phyloP scores from a whole-genome alignment of 495 filamentous ascomycete species.

The Penicillium macrosclerotiorum region DNA sequence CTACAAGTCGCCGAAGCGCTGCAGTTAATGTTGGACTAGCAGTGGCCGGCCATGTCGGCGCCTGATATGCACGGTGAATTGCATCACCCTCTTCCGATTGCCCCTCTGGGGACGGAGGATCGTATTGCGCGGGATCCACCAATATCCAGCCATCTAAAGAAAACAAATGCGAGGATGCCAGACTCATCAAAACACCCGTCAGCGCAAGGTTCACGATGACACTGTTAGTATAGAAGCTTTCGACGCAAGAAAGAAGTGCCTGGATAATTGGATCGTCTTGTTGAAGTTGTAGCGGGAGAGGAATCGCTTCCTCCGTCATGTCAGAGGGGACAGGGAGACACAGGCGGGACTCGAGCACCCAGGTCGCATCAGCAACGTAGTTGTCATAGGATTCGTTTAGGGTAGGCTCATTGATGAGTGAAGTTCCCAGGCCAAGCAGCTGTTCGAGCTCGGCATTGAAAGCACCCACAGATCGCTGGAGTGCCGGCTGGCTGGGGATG shows the following conservation, averaged over 20 bases:
- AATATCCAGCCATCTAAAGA: constrained; percentile 88
- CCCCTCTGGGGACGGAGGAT: constrained; percentile 7
- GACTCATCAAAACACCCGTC: constrained; percentile 77
- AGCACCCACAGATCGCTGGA: constrained; percentile 70
- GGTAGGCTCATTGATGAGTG: constrained; percentile 67
- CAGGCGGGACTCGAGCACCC: constrained; percentile 72
- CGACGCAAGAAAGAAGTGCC: constrained; percentile 65
- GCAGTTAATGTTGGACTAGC: constrained; percentile 41
- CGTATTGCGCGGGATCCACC: constrained; percentile 58
- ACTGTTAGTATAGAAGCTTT: constrained; percentile 82
- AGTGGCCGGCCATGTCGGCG: constrained; percentile 37
- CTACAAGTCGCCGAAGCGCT: constrained; percentile 51
- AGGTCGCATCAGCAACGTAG: constrained; percentile 76
- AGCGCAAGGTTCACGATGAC: constrained; percentile 85
- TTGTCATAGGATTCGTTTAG: constrained; percentile 78
- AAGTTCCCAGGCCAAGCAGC: constrained; percentile 67
- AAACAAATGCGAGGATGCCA: constrained; percentile 80
- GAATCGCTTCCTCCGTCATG: constrained; percentile 22
- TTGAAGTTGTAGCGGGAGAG: constrained; percentile 46
- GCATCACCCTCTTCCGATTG: constrained; percentile 18
- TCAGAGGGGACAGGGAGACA: constrained; percentile 31
- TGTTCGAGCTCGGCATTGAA: constrained; percentile 77
- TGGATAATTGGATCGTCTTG: constrained; percentile 75
- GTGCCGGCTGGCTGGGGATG: constrained; percentile 60
- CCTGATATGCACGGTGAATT: constrained; percentile 30